Evolutionary conservation across 768 basidiomycete genomes (phyloP), one percentile per base, ranked within the genome.

Genomic region (Trametes punicea): DNA sequence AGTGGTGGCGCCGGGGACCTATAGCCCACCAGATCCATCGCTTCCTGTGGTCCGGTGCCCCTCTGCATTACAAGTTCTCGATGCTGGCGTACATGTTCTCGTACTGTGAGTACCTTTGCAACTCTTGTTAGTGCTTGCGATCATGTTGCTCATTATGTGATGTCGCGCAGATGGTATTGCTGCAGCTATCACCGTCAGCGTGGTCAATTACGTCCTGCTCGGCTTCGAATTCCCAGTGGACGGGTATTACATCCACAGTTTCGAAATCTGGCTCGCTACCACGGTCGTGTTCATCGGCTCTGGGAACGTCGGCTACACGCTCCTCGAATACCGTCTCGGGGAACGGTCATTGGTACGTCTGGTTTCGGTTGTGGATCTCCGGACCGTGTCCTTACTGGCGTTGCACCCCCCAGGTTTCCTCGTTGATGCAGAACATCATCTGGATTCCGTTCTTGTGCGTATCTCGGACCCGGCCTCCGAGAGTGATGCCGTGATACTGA

Each of bases 1-100:
- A 84, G 48, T 94, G 92, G 92, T 86, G 82, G 80, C 77, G 77
- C 54, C 73, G 79, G 51, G 93, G 93, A 15, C 93, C 93, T 1
- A 86, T 97, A 70, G 87, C 82, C 55, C 80, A 82, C 63, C 85
- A 90, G 68, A 83, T 92, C 21, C 85, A 87, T 52, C 76, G 70
- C 30, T 92, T 92, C 74, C 59, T 90, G 44, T 91, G 90, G 90
- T 87, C 68, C 20, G 70, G 66, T 50, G 81, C 81, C 55, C 77
- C 76, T 0, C 48, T 80, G 16, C 83, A 79, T 68, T 78, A 71
- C 61, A 80, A 80, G 65, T 68, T 76, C 66, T 79, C 81, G 25
- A 78, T 82, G 74, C 65, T 76, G 66, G 73, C 80, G 34, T 85
- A 79, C 56, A 79, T 79, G 74, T 79, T 79, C 66, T 79, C 79